These are phyloP conservation scores for Fusarium fujikuroi DNA, from an alignment of 2,329 filamentous ascomycete genomes.

Conservation along the genomic window DNA sequence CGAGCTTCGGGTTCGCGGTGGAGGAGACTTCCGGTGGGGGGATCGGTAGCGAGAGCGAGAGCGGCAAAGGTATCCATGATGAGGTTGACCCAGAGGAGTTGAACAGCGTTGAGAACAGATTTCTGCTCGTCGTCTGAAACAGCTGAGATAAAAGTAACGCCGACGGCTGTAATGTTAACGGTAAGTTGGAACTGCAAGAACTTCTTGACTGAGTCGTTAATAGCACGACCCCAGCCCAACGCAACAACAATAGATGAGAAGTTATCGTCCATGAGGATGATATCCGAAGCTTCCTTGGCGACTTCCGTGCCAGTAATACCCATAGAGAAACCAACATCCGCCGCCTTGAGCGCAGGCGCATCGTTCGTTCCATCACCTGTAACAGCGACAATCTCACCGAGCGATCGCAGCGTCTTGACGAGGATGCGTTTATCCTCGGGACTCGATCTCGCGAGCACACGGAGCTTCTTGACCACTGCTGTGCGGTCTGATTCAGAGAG, in stretches of 20 bases:
- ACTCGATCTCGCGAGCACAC: constrained; percentile 75
- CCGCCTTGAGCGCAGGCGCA: constrained; percentile 71
- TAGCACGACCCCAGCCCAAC: constrained; percentile 73
- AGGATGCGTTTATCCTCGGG: constrained; percentile 76
- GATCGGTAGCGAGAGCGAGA: constrained; percentile 71
- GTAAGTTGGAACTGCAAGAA: constrained; percentile 77
- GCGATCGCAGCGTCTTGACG: constrained; percentile 70
- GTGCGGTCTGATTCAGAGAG: constrained; percentile 59
- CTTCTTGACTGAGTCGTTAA: constrained; percentile 75
- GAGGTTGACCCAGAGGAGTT: constrained; percentile 75
- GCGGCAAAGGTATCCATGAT: constrained; percentile 77
- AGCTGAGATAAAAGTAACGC: constrained; percentile 72
- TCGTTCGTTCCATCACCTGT: constrained; percentile 76
- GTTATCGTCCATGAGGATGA: constrained; percentile 74
- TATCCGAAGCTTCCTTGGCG: constrained; percentile 72
- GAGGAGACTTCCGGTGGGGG: constrained; percentile 66
- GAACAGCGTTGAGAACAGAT: constrained; percentile 72
- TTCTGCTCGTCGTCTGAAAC: constrained; percentile 63
- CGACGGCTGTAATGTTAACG: constrained; percentile 74
- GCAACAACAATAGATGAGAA: constrained; percentile 74
- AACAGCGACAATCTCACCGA: constrained; percentile 74
- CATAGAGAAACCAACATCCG: constrained; percentile 76
- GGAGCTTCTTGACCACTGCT: constrained; percentile 68
- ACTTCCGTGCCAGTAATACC: constrained; percentile 74
- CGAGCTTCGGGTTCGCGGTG: constrained; percentile 66